These are phyloP conservation scores for Erigeron canadensis DNA, from an alignment of 129 eudicot species.

Conservation along the genomic window DNA sequence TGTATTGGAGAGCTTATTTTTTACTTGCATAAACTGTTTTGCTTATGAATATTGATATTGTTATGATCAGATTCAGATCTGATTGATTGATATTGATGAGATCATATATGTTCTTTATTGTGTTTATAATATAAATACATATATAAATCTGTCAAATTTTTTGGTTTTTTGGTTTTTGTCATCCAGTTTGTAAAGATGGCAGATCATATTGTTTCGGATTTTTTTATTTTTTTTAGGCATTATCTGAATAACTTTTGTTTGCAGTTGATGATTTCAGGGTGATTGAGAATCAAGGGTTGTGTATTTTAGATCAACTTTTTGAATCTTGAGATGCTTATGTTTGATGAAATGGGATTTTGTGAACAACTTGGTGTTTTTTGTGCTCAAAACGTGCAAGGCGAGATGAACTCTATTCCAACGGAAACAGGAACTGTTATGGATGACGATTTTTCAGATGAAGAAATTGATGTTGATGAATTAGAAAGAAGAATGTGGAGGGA, in stretches of 20 bases:
- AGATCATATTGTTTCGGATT: background rate
- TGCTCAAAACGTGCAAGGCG: conserved; percentile 51
- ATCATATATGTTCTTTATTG: background rate
- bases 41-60: background rate
- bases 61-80: conserved; percentile 27
- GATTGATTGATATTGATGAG: background rate
- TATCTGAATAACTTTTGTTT: background rate
- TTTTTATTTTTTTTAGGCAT: background rate
- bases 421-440: conserved; percentile 49
- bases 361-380: conserved; percentile 53
- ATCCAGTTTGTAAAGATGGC: too few species aligned
- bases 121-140: background rate
- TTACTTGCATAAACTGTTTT: too few species aligned
- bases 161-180: too few species aligned
- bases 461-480: conserved; percentile 77
- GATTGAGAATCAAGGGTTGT: background rate
- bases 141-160: too few species aligned
- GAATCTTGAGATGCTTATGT: conserved; percentile 37
- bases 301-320: background rate
- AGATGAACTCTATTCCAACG: conserved; percentile 33
- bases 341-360: conserved; percentile 57
- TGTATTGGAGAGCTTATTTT: too few species aligned
- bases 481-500: conserved; percentile 86
- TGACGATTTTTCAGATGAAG: conserved; percentile 74
- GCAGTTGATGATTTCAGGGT: conserved; percentile 14